Evolutionary conservation across 2,329 filamentous ascomycete genomes (phyloP).

Genomic region (Trichoderma aggressivum): DNA sequence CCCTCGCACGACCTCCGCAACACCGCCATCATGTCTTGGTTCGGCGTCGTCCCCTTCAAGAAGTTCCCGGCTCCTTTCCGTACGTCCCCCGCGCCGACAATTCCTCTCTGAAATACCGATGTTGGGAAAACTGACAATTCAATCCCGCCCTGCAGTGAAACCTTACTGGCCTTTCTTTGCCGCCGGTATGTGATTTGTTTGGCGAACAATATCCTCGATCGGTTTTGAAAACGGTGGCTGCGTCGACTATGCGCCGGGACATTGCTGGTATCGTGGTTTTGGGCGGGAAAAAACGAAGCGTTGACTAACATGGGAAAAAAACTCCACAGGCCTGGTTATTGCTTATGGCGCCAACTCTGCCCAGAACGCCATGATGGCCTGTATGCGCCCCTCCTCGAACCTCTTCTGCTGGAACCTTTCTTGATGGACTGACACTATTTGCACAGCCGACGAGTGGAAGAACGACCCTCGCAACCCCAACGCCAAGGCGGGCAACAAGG

Average conservation of each 20-base stretch:
- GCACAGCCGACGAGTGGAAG: constrained; percentile 85
- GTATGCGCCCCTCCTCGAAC: constrained; percentile 48
- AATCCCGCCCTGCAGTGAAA: constrained; percentile 66
- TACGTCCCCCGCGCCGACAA: constrained; percentile 52
- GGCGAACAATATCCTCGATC: neutral
- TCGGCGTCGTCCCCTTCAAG: constrained; percentile 65
- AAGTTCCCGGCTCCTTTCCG: constrained; percentile 77
- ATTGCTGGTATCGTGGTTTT: neutral
- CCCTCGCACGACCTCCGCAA: constrained; percentile 36
- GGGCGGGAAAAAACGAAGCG: neutral
- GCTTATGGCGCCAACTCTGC: constrained; percentile 88
- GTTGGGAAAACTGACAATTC: constrained; percentile 27
- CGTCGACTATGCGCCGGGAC: neutral
- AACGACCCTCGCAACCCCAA: constrained; percentile 90
- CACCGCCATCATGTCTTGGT: constrained; percentile 66
- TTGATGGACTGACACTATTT: constrained; percentile 25
- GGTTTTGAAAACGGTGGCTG: neutral
- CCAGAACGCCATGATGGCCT: constrained; percentile 70
- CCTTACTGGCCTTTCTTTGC: constrained; percentile 91
- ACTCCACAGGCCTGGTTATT: constrained; percentile 68
- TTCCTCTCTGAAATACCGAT: constrained; percentile 13
- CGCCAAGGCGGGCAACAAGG: constrained; percentile 42
- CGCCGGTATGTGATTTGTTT: constrained; percentile 73
- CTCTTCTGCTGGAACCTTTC: neutral
- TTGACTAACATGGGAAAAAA: constrained; percentile 24